These are phyloP conservation scores for Dictyostelium citrinum DNA, from an alignment of 78 protist genomes.

Conservation along the genomic window DNA sequence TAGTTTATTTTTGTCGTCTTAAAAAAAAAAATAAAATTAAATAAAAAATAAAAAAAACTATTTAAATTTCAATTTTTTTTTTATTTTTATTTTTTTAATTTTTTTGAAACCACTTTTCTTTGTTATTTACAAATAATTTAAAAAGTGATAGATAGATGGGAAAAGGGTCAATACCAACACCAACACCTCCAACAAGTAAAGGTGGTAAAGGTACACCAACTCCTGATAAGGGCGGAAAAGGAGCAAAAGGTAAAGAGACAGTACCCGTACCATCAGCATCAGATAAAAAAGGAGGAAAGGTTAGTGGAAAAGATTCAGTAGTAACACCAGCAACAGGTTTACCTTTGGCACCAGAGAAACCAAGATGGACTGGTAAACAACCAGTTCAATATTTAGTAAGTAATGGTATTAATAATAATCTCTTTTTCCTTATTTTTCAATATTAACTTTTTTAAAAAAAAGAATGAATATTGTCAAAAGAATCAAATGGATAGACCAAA, in stretches of 20 bases:
- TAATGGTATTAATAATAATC: neutral
- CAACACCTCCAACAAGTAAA: neutral
- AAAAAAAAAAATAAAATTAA: too few relatives aligned
- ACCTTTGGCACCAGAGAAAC: slow-evolving; percentile 10
- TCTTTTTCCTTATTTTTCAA: neutral
- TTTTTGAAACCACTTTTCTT: too few relatives aligned
- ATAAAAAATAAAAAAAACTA: too few relatives aligned
- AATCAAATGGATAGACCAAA: slow-evolving; percentile 67
- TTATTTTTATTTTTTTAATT: neutral
- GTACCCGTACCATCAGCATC: neutral
- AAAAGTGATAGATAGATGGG: neutral
- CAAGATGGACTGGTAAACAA: slow-evolving; percentile 70
- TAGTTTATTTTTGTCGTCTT: too few relatives aligned
- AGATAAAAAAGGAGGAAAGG: neutral
- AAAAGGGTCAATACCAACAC: neutral
- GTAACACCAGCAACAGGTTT: neutral
- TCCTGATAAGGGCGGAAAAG: neutral
- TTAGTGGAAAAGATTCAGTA: neutral
- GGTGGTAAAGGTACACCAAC: neutral
- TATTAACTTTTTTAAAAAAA: neutral
- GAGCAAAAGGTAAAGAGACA: neutral
- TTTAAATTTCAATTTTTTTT: too few relatives aligned
- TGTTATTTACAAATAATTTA: too few relatives aligned
- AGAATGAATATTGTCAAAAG: slow-evolving; percentile 71
- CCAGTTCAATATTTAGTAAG: slow-evolving; percentile 54